These are phyloP conservation scores for Hypoxylon sp. DNA, from an alignment of 2,329 filamentous ascomycete species.

Conservation along the genomic window DNA sequence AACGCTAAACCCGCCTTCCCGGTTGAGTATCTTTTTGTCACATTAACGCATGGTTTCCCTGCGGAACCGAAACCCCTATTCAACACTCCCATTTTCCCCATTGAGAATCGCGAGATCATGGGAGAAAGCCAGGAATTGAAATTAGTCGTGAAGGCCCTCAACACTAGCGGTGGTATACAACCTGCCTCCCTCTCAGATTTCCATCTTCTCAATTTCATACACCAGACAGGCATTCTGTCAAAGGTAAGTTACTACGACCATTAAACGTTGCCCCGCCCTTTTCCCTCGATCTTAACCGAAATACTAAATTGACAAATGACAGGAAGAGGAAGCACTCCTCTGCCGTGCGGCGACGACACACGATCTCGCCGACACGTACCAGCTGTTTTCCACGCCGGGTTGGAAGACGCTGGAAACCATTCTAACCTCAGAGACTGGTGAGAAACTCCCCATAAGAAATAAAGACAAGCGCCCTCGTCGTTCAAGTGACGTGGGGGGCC, in stretches of 20 bases:
- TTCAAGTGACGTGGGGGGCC: conserved; percentile 56
- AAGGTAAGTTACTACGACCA: conserved; percentile 73
- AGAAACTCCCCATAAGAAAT: conserved; percentile 76
- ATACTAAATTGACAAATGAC: conserved; percentile 35
- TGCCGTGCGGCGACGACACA: conserved; percentile 87
- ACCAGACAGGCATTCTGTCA: conserved; percentile 82
- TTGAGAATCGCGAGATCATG: conserved; percentile 91
- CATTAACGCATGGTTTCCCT: conserved; percentile 96
- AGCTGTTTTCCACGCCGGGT: conserved; percentile 87
- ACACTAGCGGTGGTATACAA: conserved; percentile 71
- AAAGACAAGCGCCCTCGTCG: conserved; percentile 71
- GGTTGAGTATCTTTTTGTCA: conserved; percentile 95
- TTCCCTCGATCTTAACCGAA: background rate
- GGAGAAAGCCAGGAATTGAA: conserved; percentile 87
- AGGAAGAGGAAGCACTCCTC: conserved; percentile 92
- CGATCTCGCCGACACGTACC: conserved; percentile 83
- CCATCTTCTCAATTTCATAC: conserved; percentile 90
- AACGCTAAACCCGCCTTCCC: conserved; percentile 97
- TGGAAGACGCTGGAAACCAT: conserved; percentile 96
- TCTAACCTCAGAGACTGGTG: conserved; percentile 96
- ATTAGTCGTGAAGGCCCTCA: conserved; percentile 77
- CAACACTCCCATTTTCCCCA: conserved; percentile 80
- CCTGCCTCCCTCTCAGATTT: conserved; percentile 86
- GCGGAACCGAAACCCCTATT: conserved; percentile 84
- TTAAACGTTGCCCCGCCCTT: background rate